phyloP scores from a whole-genome alignment of 1,139 yeast species.

The Oligophagozyma castellii region DNA sequence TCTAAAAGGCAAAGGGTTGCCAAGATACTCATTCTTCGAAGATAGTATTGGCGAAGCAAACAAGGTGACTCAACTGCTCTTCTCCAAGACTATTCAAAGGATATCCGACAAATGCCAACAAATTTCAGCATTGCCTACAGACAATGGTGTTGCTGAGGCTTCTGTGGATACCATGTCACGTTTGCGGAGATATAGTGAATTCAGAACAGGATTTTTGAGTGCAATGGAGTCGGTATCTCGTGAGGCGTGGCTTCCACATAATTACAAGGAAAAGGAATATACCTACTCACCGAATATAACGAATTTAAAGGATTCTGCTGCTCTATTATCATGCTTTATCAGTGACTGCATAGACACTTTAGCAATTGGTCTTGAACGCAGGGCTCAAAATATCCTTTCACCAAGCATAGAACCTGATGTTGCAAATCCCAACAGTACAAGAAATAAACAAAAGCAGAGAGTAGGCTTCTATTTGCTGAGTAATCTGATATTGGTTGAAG shows the following conservation, averaged over 20 bases:
- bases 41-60: constrained; percentile 13
- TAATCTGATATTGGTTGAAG: constrained; percentile 63
- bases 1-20: constrained; percentile 16
- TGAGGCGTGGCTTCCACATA: constrained; percentile 60
- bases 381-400: constrained; percentile 32
- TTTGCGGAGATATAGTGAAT: constrained; percentile 52
- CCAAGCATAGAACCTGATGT: constrained; percentile 26
- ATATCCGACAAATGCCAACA: constrained; percentile 39
- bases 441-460: constrained; percentile 25
- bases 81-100: constrained; percentile 37
- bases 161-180: constrained; percentile 55
- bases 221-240: constrained; percentile 40
- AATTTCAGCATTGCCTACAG: constrained; percentile 37
- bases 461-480: constrained; percentile 61
- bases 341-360: constrained; percentile 69
- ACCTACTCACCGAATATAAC: constrained; percentile 14
- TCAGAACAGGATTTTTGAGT: constrained; percentile 37
- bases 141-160: constrained; percentile 54
- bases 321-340: constrained; percentile 47
- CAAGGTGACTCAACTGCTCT: constrained; percentile 30
- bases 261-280: constrained; percentile 21
- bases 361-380: constrained; percentile 44
- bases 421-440: constrained; percentile 13
- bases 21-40: constrained; percentile 7
- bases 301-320: constrained; percentile 29